These are phyloP conservation scores for Ogataea trehalophila DNA, from an alignment of 805 yeast species.

Conservation along the genomic window DNA sequence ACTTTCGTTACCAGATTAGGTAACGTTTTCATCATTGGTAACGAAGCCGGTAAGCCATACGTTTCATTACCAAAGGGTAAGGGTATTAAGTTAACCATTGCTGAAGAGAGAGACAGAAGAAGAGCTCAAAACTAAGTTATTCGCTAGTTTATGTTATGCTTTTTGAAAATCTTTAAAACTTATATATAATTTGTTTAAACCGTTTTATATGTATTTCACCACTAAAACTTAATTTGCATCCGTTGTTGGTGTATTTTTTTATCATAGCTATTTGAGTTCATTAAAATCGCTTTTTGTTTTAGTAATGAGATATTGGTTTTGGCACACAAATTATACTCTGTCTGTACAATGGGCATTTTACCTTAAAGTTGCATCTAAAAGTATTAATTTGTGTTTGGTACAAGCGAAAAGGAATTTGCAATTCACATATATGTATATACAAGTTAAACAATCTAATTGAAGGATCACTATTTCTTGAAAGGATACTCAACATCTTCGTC, in stretches of 20 bases:
- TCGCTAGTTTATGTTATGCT: constrained; percentile 1
- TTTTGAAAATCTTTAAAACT: background rate
- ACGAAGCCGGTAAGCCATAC: constrained; percentile 88
- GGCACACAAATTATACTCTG: background rate
- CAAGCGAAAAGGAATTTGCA: too few species aligned
- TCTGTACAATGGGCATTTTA: background rate
- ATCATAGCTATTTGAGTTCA: background rate
- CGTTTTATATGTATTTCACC: too few species aligned
- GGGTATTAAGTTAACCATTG: constrained; percentile 93
- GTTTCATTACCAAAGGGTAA: constrained; percentile 97
- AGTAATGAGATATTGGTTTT: too few species aligned
- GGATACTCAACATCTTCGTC: constrained; percentile 84
- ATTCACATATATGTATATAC: background rate
- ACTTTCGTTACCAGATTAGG: constrained; percentile 90
- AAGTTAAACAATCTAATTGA: background rate
- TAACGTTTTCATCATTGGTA: constrained; percentile 90
- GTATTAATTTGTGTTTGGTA: too few species aligned
- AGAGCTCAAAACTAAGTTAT: constrained; percentile 63
- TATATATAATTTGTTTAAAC: background rate
- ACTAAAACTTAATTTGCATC: too few species aligned
- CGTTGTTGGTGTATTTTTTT: background rate
- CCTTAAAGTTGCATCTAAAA: background rate
- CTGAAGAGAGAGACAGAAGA: constrained; percentile 99
- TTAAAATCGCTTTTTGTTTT: too few species aligned
- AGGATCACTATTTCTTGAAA: constrained; percentile 40